phyloP scores from a whole-genome alignment of 345 rosid species.

The Syzygium jambos region DNA sequence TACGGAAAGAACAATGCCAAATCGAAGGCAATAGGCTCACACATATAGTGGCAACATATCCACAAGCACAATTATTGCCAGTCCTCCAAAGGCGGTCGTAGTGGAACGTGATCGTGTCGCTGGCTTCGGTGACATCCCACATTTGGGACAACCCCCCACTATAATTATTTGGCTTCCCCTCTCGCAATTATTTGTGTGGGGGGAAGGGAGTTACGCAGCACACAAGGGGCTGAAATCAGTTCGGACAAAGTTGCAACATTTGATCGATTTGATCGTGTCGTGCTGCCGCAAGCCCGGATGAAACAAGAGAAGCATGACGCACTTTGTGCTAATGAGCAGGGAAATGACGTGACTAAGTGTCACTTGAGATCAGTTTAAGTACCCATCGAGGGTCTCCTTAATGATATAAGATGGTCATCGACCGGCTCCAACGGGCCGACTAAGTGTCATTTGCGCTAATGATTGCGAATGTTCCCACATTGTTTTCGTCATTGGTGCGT shows the following conservation, averaged over 20 bases:
- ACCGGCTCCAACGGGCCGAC: neutral
- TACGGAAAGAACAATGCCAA: neutral
- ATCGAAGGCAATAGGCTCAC: neutral
- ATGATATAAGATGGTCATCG: constrained; percentile 2
- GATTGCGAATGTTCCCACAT: neutral
- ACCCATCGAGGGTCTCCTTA: neutral
- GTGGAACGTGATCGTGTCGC: constrained; percentile 37
- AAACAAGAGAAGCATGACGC: neutral
- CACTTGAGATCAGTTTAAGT: constrained; percentile 7
- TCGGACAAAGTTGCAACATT: neutral
- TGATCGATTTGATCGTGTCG: neutral
- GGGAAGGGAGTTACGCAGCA: neutral
- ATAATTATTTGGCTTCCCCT: constrained; percentile 18
- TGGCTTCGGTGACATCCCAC: constrained; percentile 28
- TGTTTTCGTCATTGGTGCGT: neutral
- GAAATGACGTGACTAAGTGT: constrained; percentile 25
- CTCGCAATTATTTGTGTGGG: neutral
- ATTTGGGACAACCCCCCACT: constrained; percentile 19
- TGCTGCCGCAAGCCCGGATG: neutral
- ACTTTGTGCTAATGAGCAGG: neutral
- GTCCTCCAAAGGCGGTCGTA: neutral
- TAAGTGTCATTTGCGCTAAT: neutral
- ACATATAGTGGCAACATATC: neutral
- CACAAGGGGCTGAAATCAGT: neutral
- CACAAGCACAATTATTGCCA: neutral